These are phyloP conservation scores for Thecaphora thlaspeos DNA, from an alignment of 1,284 basidiomycete species.

Conservation along the genomic window DNA sequence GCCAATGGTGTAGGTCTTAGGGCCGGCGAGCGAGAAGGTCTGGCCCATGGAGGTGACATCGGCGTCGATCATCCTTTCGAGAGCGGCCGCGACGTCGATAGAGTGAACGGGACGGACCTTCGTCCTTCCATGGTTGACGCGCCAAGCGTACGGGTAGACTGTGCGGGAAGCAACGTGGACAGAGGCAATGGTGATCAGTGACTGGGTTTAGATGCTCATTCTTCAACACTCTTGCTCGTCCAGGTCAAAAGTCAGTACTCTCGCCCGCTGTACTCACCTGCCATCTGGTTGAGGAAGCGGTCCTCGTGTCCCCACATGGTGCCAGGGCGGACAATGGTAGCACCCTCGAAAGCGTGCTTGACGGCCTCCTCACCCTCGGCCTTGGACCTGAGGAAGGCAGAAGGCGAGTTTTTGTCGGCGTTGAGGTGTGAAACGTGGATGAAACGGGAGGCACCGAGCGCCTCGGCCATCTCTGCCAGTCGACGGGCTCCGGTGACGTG, in stretches of 20 bases:
- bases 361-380: conserved; percentile 86
- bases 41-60: conserved; percentile 66
- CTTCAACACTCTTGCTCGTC: too few species aligned
- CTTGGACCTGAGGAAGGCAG: conserved; percentile 84
- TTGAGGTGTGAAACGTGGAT: conserved; percentile 96
- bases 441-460: conserved; percentile 77
- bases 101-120: conserved; percentile 88
- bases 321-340: conserved; percentile 85
- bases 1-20: conserved; percentile 78
- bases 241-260: too few species aligned
- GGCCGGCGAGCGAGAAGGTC: conserved; percentile 82
- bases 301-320: conserved; percentile 91
- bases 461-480: conserved; percentile 75
- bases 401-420: conserved; percentile 75
- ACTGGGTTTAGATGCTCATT: too few species aligned
- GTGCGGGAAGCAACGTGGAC: too few species aligned
- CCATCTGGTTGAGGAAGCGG: conserved; percentile 87
- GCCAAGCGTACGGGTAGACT: conserved; percentile 94
- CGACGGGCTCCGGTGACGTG: conserved; percentile 70
- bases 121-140: conserved; percentile 83
- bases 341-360: conserved; percentile 76
- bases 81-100: conserved; percentile 87
- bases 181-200: too few species aligned
- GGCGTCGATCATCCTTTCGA: conserved; percentile 74
- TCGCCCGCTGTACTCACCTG: conserved; percentile 66